Base-by-base conservation (phyloP, 768 basidiomycete genomes). In the Naganishia antarctica region DNA sequence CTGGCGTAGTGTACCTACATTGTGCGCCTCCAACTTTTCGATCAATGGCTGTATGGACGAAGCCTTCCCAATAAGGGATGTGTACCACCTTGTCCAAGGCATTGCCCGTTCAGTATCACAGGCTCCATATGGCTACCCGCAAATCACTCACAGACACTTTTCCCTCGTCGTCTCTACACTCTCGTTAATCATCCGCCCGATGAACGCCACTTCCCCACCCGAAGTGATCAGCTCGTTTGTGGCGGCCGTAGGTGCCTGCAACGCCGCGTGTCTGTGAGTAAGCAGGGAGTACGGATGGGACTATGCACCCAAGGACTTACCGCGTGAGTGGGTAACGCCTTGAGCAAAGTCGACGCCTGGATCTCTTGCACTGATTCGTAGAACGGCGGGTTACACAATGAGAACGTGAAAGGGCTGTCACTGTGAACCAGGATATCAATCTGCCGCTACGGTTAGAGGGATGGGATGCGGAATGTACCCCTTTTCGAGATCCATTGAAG, bases 311-410 rank as follows among this genome's bases (percentile, higher is more conserved):
- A n/a, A n/a, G n/a, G n/a, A 51, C 31, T 15, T 40, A 57, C 91
- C 1, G 89, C 88, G 69, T 80, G 85, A 0, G 94, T 88, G 6
- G 78, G 79, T 15, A 80, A 74, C 49, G 84, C 83, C 70, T 98
- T 97, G 6, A 79, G 78, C 21, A 82, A 81, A 0, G 85, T 83
- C 1, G 85, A 85, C 2, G 76, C 72, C 0, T 71, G 68, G 8
- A 91, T 82, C 64, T 98, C 94, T 31, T 85, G 84, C 0, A 75
- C 71, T 63, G 85, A 88, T n/a, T 80, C 74, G 72, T 96, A 98
- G 77, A 99, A 99, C 0, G 94, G 94, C 0, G 94, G 94, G 75
- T 98, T 99, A 78, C 93, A 97, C 85, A 98, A 90, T 0, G 86
- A 85, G 68, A 94, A 91, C 63, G 87, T 84, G 70, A 86, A 84